Evolutionary conservation across 495 filamentous ascomycete species (phyloP).

Genomic region (Sporormia fimetaria): DNA sequence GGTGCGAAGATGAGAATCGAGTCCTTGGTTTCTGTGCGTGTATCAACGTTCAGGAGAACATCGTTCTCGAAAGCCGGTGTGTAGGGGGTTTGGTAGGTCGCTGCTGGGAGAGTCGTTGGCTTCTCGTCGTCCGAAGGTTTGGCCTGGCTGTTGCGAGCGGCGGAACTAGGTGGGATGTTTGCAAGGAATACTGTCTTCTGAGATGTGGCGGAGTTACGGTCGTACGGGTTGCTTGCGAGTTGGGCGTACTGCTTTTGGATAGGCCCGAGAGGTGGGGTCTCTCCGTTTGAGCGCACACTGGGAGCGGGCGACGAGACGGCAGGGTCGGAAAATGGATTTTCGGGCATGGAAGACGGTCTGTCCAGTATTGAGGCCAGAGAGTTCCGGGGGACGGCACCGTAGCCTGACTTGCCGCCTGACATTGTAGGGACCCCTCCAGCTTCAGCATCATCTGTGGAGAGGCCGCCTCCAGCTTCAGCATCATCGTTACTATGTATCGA

Average conservation of each 20-base stretch:
- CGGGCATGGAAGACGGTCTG: background rate
- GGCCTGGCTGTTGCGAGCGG: too few species aligned
- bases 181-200: too few species aligned
- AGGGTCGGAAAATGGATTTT: constrained; percentile 13
- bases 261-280: constrained; percentile 1
- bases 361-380: constrained; percentile 1
- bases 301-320: constrained; percentile 3
- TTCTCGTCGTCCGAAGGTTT: too few species aligned
- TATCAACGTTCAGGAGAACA: constrained; percentile 12
- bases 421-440: constrained; percentile 13
- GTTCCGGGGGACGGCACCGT: constrained; percentile 4
- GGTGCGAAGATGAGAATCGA: constrained; percentile 12
- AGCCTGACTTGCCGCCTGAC: constrained; percentile 8
- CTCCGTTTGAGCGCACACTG: constrained; percentile 3
- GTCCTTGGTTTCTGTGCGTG: constrained; percentile 13
- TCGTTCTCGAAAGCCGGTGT: constrained; percentile 13
- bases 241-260: constrained; percentile 1
- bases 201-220: constrained; percentile 5
- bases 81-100: constrained; percentile 6
- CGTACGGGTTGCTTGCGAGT: constrained; percentile 11
- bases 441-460: constrained; percentile 17
- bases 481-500: constrained; percentile 9
- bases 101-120: too few species aligned
- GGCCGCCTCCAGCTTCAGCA: constrained; percentile 13
- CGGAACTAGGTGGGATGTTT: too few species aligned